phyloP scores from a whole-genome alignment of 164 flowering plant species.

The Litsea cubeba region DNA sequence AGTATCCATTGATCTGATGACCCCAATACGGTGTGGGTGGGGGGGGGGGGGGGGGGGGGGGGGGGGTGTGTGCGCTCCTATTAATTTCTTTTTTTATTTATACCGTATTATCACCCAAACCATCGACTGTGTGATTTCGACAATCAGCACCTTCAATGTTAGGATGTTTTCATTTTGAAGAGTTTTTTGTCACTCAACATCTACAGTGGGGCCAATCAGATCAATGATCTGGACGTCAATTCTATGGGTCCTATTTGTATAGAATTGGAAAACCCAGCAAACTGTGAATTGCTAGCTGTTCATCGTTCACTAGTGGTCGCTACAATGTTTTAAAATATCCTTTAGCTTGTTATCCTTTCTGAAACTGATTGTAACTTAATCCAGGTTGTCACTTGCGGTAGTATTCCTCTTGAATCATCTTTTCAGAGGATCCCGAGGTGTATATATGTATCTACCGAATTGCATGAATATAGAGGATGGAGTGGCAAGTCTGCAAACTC shows the following conservation, averaged over 20 bases:
- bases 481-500: slow-evolving; percentile 85
- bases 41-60: background rate
- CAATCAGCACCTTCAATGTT: too few relatives aligned
- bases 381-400: slow-evolving; percentile 98
- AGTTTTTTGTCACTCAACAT: too few relatives aligned
- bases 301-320: background rate
- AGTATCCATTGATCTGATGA: background rate
- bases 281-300: background rate
- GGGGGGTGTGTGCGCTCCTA: background rate
- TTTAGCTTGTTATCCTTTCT: background rate
- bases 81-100: background rate
- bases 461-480: slow-evolving; percentile 79
- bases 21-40: background rate
- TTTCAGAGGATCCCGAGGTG: slow-evolving; percentile 86
- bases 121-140: background rate
- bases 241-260: background rate
- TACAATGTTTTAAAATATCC: slow-evolving; percentile 1
- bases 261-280: background rate
- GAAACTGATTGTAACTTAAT: slow-evolving; percentile 5
- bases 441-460: slow-evolving; percentile 78
- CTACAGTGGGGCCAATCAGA: background rate
- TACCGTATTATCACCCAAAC: background rate
- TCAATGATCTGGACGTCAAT: background rate
- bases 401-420: slow-evolving; percentile 84
- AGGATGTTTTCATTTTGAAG: too few relatives aligned